phyloP scores from a whole-genome alignment of 2,329 filamentous ascomycete genomes.

The Alternaria viburni region DNA sequence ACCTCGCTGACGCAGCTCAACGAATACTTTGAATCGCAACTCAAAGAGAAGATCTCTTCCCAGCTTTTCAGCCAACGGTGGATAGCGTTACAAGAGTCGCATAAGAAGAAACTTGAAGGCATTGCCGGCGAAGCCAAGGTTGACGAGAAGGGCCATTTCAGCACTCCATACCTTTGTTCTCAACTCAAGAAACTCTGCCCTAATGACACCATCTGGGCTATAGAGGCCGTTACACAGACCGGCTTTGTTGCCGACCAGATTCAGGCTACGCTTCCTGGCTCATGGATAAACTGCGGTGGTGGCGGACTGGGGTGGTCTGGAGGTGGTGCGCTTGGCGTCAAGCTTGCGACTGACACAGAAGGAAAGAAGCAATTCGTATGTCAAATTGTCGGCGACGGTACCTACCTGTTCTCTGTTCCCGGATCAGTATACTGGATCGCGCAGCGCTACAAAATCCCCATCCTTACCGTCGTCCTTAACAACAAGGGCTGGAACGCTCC shows the following conservation, averaged over 20 bases:
- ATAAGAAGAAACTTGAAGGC: constrained; percentile 64
- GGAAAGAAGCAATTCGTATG: constrained; percentile 49
- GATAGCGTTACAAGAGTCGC: constrained; percentile 61
- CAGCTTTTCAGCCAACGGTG: constrained; percentile 56
- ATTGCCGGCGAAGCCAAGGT: constrained; percentile 67
- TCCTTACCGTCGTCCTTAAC: constrained; percentile 71
- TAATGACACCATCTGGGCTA: constrained; percentile 72
- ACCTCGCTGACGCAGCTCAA: constrained; percentile 73
- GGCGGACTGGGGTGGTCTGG: constrained; percentile 83
- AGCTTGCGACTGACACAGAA: constrained; percentile 67
- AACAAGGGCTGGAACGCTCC: constrained; percentile 77
- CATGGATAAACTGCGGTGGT: constrained; percentile 82
- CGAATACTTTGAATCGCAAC: constrained; percentile 60
- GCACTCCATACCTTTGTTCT: constrained; percentile 63
- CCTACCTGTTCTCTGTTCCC: constrained; percentile 70
- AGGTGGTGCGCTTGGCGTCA: constrained; percentile 75
- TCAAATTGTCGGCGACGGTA: constrained; percentile 69
- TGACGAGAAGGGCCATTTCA: constrained; percentile 67
- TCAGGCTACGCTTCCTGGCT: constrained; percentile 69
- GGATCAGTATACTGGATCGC: constrained; percentile 73
- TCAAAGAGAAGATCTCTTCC: constrained; percentile 48
- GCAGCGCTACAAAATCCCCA: constrained; percentile 68
- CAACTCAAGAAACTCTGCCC: constrained; percentile 65
- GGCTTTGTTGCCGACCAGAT: constrained; percentile 73
- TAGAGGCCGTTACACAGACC: constrained; percentile 80